Evolutionary conservation across 2,329 filamentous ascomycete genomes (phyloP).

Genomic region (Amesomyces nigricolor): DNA sequence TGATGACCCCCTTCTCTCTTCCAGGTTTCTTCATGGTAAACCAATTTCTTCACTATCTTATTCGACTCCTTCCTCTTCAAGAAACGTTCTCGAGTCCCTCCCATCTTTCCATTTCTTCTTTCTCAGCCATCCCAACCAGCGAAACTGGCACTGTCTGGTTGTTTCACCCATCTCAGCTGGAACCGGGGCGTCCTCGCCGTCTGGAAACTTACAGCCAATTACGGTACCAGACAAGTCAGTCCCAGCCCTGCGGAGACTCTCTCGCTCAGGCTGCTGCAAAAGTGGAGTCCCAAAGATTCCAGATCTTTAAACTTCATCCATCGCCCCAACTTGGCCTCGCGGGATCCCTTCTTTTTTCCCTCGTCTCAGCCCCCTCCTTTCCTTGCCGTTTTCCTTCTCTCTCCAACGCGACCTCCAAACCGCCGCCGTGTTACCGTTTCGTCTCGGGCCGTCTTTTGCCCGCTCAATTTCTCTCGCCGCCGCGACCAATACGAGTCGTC

Average conservation of each 20-base stretch:
- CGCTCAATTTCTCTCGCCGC: neutral
- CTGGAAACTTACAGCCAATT: neutral
- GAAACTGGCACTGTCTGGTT: too few relatives aligned
- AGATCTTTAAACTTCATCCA: constrained; percentile 26
- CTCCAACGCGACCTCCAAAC: neutral
- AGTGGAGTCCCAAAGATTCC: constrained; percentile 20
- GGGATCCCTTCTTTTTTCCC: constrained; percentile 19
- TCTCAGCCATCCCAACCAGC: too few relatives aligned
- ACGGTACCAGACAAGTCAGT: neutral
- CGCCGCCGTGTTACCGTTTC: neutral
- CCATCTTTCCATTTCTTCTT: too few relatives aligned
- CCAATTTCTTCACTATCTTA: too few relatives aligned
- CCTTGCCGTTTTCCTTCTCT: constrained; percentile 6
- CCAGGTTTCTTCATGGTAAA: too few relatives aligned
- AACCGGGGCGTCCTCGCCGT: neutral
- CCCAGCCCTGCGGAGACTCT: neutral
- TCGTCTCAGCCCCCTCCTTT: constrained; percentile 4
- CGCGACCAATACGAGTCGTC: neutral
- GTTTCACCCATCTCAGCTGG: too few relatives aligned
- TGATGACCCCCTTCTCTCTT: too few relatives aligned
- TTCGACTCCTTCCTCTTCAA: too few relatives aligned
- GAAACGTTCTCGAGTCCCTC: too few relatives aligned
- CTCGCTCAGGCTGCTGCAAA: constrained; percentile 1
- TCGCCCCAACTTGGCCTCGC: constrained; percentile 18
- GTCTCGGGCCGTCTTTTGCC: neutral